Percentiles rank a stretch among this genome's conserved stretches.
phyloP scores from a whole-genome alignment of 1,139 yeast genomes.

The Suhomyces yuchorum region DNA sequence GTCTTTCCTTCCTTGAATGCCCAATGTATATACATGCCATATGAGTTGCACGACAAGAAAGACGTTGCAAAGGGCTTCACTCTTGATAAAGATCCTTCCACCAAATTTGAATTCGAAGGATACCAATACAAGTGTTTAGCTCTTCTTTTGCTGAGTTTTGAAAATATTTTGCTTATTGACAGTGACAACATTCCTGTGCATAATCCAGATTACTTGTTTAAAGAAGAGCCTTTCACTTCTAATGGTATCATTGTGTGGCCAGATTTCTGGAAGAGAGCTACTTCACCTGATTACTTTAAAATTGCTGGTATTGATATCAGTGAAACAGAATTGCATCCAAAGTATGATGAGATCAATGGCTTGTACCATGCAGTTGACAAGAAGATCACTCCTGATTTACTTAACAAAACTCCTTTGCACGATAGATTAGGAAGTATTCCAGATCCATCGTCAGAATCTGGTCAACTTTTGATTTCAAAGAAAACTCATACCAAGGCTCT shows the following conservation, averaged over 20 bases:
- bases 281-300: constrained; percentile 43
- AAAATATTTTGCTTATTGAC: constrained; percentile 72
- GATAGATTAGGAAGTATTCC: constrained; percentile 74
- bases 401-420: constrained; percentile 51
- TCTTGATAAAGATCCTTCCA: constrained; percentile 9
- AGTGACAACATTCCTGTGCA: constrained; percentile 73
- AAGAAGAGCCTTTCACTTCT: constrained; percentile 24
- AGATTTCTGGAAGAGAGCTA: constrained; percentile 50
- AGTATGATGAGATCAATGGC: constrained; percentile 35
- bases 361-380: constrained; percentile 16
- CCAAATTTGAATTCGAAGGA: constrained; percentile 59
- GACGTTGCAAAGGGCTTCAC: constrained; percentile 10
- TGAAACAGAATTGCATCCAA: constrained; percentile 29
- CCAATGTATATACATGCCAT: constrained; percentile 63
- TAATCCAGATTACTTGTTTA: constrained; percentile 47
- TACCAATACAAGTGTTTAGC: constrained; percentile 82
- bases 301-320: constrained; percentile 38
- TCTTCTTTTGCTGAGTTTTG: constrained; percentile 71
- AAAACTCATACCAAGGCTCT: constrained; percentile 63
- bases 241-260: constrained; percentile 50
- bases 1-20: constrained; percentile 71
- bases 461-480: constrained; percentile 75
- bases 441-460: constrained; percentile 80
- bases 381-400: constrained; percentile 1
- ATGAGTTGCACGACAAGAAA: constrained; percentile 47